Evolutionary conservation across 1,284 basidiomycete species (phyloP), one percentile per base, ranked within the genome.

Genomic region (Pseudozyma hubeiensis): DNA sequence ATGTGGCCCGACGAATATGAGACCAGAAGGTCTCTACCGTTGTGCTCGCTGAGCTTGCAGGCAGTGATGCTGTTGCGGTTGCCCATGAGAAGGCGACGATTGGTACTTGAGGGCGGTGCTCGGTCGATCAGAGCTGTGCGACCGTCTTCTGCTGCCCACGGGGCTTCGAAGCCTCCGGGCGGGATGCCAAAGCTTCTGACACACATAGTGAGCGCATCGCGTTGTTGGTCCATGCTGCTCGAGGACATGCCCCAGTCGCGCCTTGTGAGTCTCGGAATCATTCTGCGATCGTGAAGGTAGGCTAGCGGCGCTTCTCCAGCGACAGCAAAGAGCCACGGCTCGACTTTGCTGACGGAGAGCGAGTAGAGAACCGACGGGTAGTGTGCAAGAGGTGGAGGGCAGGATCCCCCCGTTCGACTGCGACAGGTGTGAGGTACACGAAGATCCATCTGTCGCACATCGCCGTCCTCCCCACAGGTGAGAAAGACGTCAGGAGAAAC

Each of bases 261-360:
- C 60, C 87, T 85, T 31, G 92, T 85, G 53, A 89, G 87, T 7
- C 90, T 88, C 8, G 90, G 89, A 16, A 89, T 85, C 84, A 93
- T 91, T 57, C 94, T 88, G 54, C 94, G 88, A 84, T 97, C 94
- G 79, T 93, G 95, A 1, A 97, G 88, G 84, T 91, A 94, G 1
- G 92, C 94, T 90, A 93, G 78, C 7, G 78, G 71, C 8, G 60
- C 55, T 33, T 70, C 82, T 5, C 87, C 87, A 0, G 86, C 87
- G 1, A 87, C 87, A 1, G 85, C 85, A 57, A 88, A 87, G 7
- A 87, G 82, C 75, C 87, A 86, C 14, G 87, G 87, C 19, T 86
- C 81, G 8, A 85, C 75, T 24, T 84, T 83, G 55, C 84, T 85
- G 33, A 87, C 79, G 47, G 84, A 84, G 19, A 88, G 79, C 33